Base-by-base conservation (phyloP, 768 basidiomycete species). In the Amanita fuliginea region DNA sequence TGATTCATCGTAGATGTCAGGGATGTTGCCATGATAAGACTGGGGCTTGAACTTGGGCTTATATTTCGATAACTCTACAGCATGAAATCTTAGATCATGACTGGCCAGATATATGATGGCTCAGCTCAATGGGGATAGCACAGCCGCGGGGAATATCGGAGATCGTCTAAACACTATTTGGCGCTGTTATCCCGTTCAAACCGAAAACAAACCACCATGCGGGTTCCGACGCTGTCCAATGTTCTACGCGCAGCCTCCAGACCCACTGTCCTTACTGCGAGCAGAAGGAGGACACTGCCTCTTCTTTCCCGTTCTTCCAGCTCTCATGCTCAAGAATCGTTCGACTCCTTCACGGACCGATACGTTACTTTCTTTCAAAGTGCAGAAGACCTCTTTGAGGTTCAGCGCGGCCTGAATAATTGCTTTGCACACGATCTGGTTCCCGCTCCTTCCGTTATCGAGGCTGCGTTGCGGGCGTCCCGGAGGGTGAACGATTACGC, bases 401-500 rank as follows among this genome's bases (percentile, higher is more conserved):
- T 99, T 55, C 95, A 99, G 70, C 89, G 96, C 45, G 96, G 96
- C 34, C 74, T 99, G 60, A 98, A 99, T 77, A 99, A 99, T 77
- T 97, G 94, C 73, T 99, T 99, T 65, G 90, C 96, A 2, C 95
- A 98, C 67, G 96, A 99, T 67, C 80, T 96, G 55, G 93, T 96
- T 11, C 92, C 92, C 4, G 78, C 88, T 1, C 78, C 89, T 22
- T 64, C 73, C 48, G 89, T 95, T 58, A 70, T 94, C 48, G 90
- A 93, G 69, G 86, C 89, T 54, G 91, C 91, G 22, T 71, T 94
- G 54, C 80, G 81, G 47, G 92, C 93, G 50, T 80, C 89, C 18
- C 75, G 96, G 56, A 80, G 93, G 56, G 91, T 96, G 53, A 85
- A 99, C 69, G 94, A 97, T 76, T 98, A 88, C 66, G 84, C 95